These are phyloP conservation scores for Syncephalis fuscata DNA, from an alignment of 371 early-diverging fungal species.

Conservation along the genomic window DNA sequence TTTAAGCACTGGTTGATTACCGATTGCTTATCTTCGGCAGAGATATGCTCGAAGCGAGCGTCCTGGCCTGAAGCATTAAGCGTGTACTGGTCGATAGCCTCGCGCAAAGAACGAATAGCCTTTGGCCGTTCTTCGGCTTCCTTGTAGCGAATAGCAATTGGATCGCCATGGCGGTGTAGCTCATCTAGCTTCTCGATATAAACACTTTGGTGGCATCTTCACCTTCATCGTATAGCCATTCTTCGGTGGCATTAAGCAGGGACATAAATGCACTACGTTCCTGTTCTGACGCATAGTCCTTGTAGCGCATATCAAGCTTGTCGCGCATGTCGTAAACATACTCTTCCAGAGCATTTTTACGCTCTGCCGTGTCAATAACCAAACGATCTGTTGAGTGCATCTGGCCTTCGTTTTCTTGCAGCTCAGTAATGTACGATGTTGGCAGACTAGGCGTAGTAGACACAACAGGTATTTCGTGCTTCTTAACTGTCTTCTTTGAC, in stretches of 20 bases:
- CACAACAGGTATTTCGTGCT: conserved; percentile 65
- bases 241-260: conserved; percentile 66
- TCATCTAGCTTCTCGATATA: conserved; percentile 67
- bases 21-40: conserved; percentile 67
- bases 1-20: conserved; percentile 55
- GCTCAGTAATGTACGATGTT: conserved; percentile 30
- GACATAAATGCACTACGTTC: conserved; percentile 50
- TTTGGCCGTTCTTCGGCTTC: conserved; percentile 75
- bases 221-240: conserved; percentile 96
- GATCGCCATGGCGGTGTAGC: conserved; percentile 70
- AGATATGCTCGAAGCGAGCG: conserved; percentile 78
- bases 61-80: conserved; percentile 55
- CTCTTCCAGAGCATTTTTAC: conserved; percentile 92
- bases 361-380: conserved; percentile 83
- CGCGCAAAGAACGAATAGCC: conserved; percentile 64
- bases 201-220: conserved; percentile 80
- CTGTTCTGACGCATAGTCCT: conserved; percentile 52
- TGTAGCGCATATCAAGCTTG: conserved; percentile 63
- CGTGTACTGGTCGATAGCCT: conserved; percentile 49
- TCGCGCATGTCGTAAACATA: conserved; percentile 93
- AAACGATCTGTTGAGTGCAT: conserved; percentile 78
- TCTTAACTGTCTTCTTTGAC: conserved; percentile 79
- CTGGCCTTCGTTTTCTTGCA: conserved; percentile 62
- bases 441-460: conserved; percentile 38
- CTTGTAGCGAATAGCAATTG: conserved; percentile 61